Base-by-base conservation (phyloP, 257 asterid species). In the Solanum chmielewskii region DNA sequence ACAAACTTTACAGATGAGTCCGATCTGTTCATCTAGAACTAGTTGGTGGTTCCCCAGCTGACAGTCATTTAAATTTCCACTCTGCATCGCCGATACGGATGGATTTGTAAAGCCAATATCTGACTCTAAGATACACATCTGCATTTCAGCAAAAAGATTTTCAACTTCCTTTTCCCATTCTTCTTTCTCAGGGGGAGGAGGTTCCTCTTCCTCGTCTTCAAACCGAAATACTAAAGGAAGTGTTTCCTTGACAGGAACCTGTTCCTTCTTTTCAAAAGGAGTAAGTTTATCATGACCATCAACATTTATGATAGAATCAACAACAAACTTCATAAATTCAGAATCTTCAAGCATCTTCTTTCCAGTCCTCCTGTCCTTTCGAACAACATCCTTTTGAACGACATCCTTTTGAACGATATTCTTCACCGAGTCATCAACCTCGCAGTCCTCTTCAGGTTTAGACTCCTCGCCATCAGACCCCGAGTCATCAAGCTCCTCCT, bases 11-110 rank as follows among this genome's bases (percentile, higher is more conserved):
- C 98, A 96, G 14, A 88, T 23, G 21, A 91, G 52, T 80, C 99
- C 99, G 15, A 90, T 94, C 45, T 92, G 91, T 44, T 96, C 99
- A 62, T 94, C 96, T 16, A 93, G 89, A 87, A 91, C 14, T 71
- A 33, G 71, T 29, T 90, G 87, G 60, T 95, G 96, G 25, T 87
- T 87, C 42, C 98, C 96, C 88, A 88, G 42, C 18, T 27, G 18
- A 85, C 99, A 96, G 23, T 87, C 14, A 25, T 4, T 42, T 11
- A n/a, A 8, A 42, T 77, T 15, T 25, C 49, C 83, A 77, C 23
- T 45, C 37, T 42, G 62, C 39, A 2, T 77, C 8, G 33, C 15
- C n/a, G 25, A 75, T n/a, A 41, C 21, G 4, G 89, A 77, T 69
- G 90, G 23, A 64, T 84, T 41, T n/a, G 70, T 42, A 68, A 85